Evolutionary conservation across 2,329 filamentous ascomycete species (phyloP).

Genomic region (Lecanicillium sp.): DNA sequence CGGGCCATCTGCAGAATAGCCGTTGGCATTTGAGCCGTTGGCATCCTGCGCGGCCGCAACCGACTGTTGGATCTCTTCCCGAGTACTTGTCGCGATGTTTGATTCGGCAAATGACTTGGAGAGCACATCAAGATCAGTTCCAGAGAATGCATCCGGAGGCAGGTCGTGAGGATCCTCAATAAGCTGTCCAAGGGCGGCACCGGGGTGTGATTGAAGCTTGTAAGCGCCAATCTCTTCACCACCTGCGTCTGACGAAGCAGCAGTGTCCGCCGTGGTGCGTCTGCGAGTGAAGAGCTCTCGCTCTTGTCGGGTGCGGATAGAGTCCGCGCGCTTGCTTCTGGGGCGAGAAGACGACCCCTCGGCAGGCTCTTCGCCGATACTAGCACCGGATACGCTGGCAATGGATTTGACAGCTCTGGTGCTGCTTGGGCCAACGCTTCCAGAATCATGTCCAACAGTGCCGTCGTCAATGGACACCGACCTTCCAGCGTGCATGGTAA

Average conservation of each 20-base stretch:
- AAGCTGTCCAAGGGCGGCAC: slow-evolving; percentile 45
- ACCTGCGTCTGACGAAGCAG: slow-evolving; percentile 53
- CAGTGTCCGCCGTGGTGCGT: slow-evolving; percentile 55
- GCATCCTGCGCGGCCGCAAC: slow-evolving; percentile 57
- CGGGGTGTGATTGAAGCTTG: slow-evolving; percentile 43
- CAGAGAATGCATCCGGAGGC: slow-evolving; percentile 52
- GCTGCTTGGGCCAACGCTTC: slow-evolving; percentile 75
- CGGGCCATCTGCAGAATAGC: slow-evolving; percentile 37
- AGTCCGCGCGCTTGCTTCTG: slow-evolving; percentile 66
- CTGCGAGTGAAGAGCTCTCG: slow-evolving; percentile 84
- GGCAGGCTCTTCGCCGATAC: slow-evolving; percentile 61
- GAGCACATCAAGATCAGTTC: slow-evolving; percentile 76
- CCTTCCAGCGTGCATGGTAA: slow-evolving; percentile 89
- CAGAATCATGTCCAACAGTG: slow-evolving; percentile 45
- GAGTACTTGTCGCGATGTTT: slow-evolving; percentile 66
- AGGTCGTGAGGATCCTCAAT: slow-evolving; percentile 64
- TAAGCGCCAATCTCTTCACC: slow-evolving; percentile 45
- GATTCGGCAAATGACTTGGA: slow-evolving; percentile 72
- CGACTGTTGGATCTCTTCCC: slow-evolving; percentile 71
- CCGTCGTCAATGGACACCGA: slow-evolving; percentile 52
- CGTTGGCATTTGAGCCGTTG: slow-evolving; percentile 58
- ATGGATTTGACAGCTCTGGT: slow-evolving; percentile 86
- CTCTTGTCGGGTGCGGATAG: slow-evolving; percentile 80
- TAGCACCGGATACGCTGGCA: slow-evolving; percentile 72
- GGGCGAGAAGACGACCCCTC: slow-evolving; percentile 59